A percentile compares a stretch with the other conserved stretches of the same genome.
phyloP scores from a whole-genome alignment of 1,139 yeast genomes.

The Blastobotrys indianensis region DNA sequence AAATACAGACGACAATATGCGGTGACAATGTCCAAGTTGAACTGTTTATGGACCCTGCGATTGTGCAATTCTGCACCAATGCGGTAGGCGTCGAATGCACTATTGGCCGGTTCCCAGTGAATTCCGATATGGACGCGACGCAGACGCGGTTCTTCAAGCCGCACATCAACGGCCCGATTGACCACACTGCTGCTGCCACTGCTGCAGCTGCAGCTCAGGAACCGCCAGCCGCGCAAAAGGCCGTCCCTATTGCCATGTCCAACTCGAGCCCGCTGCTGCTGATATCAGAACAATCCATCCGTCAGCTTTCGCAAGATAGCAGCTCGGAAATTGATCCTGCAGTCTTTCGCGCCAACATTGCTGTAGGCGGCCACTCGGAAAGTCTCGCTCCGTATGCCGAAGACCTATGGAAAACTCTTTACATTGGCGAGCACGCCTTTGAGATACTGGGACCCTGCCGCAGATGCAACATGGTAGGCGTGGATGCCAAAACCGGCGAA shows the following conservation, averaged over 20 bases:
- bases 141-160: conserved; percentile 15
- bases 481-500: conserved; percentile 33
- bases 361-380: conserved; percentile 24
- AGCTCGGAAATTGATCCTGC: conserved; percentile 14
- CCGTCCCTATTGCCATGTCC: conserved; percentile 24
- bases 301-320: conserved; percentile 21
- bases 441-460: conserved; percentile 32
- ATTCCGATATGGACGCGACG: conserved; percentile 1
- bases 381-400: conserved; percentile 31
- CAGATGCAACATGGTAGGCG: conserved; percentile 41
- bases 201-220: conserved; percentile 1
- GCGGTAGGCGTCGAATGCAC: conserved; percentile 34
- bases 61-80: conserved; percentile 28
- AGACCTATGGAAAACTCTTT: conserved; percentile 32
- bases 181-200: not conserved
- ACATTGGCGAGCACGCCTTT: conserved; percentile 16
- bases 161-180: conserved; percentile 13
- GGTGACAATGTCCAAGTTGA: conserved; percentile 15
- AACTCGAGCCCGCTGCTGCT: conserved; percentile 38
- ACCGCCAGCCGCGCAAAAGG: not conserved
- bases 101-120: conserved; percentile 26
- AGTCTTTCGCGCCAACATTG: conserved; percentile 38
- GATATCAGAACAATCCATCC: conserved; percentile 31
- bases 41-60: conserved; percentile 18
- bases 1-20: conserved; percentile 13